Base-by-base conservation (phyloP, 306 rosid species). In the Lotus japonicus region DNA sequence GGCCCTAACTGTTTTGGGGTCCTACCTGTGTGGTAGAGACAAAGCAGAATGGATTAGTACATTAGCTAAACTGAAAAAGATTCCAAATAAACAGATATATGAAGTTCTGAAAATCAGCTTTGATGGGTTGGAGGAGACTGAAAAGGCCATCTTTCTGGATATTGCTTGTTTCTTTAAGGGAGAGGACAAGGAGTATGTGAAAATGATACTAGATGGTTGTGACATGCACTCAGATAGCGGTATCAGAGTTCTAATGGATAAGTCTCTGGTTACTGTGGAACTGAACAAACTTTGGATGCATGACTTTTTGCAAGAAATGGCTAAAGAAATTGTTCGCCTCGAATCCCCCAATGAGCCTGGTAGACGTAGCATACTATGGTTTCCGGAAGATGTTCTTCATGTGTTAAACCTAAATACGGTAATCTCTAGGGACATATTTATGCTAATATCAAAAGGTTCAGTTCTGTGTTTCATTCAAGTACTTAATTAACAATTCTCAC, bases 81-180 rank as follows among this genome's bases (percentile, higher is more conserved):
- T 5, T 49, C 74, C 74, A 7, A 28, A 53, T 1, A 18, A 13
- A 6, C 44, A 67, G 18, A 55, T 74, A 33, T 17, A 17, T 12
- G 36, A 64, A 11, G 49, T 64, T 7, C 79, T 74, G 3, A 74
- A 55, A 31, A 55, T 64, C 19, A 64, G 79, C 51, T 74, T 41
- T 18, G 52, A 64, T 64, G 66, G 68, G 9, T 45, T 74, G 51
- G 72, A 74, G 17, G 71, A 63, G 17, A 63, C 14, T 41, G 72
- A 73, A 33, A 52, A 42, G 39, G 65, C 28, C 4, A 53, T 73
- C 17, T 70, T 70, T 21, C 66, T 57, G 6, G 51, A 74, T 28
- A 63, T 68, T 43, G 83, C 77, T 46, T 69, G 84, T 19, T 79
- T 68, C 53, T 81, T 76, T 14, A 72, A 68, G 4, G 79, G 85